A percentile compares a stretch with the other conserved stretches of the same genome.
Evolutionary conservation across 345 rosid species (phyloP).

Genomic region (Ricinus communis): DNA sequence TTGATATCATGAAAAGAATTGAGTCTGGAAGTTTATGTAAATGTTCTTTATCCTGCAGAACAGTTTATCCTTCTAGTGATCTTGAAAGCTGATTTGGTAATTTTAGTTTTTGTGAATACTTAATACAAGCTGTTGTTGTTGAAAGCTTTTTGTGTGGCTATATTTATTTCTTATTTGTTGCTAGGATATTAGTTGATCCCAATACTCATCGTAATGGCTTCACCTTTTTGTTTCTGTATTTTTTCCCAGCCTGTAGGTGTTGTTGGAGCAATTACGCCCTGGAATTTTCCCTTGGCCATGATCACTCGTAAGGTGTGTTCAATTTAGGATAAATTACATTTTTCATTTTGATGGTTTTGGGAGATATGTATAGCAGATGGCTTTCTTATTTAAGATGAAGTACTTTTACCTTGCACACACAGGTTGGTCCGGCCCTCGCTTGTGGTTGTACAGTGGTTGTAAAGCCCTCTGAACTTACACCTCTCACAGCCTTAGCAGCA

Average conservation of each 20-base stretch:
- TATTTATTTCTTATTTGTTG: not conserved
- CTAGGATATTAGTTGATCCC: not conserved
- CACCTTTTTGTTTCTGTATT: slow-evolving; percentile 1
- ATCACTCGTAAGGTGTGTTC: slow-evolving; percentile 85
- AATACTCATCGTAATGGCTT: slow-evolving; percentile 5
- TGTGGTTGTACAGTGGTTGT: slow-evolving; percentile 96
- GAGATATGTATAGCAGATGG: not conserved
- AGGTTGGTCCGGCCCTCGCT: slow-evolving; percentile 99
- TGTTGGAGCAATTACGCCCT: slow-evolving; percentile 91
- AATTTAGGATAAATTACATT: not conserved
- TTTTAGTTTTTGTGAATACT: too few relatives aligned
- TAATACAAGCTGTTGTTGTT: not conserved
- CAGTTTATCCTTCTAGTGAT: not conserved
- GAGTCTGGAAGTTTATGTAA: too few relatives aligned
- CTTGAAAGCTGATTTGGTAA: not conserved
- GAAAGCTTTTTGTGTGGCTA: not conserved
- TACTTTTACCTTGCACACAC: slow-evolving; percentile 26
- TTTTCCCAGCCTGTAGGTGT: slow-evolving; percentile 88
- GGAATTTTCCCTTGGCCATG: slow-evolving; percentile 99
- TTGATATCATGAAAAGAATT: too few relatives aligned
- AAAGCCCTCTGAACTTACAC: slow-evolving; percentile 95
- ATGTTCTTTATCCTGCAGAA: too few relatives aligned
- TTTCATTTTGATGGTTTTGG: not conserved
- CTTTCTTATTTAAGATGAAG: slow-evolving; percentile 17
- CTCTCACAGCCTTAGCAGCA: slow-evolving; percentile 92